Evolutionary conservation across 1,284 basidiomycete genomes (phyloP).

Genomic region (Marasmius oreades): DNA sequence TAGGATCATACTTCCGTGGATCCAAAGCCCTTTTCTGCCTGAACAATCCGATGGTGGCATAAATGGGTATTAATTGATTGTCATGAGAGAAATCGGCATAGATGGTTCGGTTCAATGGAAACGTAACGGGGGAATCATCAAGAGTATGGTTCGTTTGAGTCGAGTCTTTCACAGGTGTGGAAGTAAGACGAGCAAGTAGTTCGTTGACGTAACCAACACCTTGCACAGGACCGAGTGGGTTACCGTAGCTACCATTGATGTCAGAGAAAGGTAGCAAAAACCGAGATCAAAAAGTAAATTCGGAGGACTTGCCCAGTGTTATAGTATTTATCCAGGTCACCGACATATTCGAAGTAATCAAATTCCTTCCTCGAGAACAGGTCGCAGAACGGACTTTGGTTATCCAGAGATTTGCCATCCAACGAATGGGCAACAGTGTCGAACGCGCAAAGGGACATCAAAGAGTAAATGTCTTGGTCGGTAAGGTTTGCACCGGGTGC

Average conservation of each 20-base stretch:
- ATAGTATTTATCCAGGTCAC: slow-evolving; percentile 79
- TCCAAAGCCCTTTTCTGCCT: slow-evolving; percentile 34
- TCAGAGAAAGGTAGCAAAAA: too few species aligned
- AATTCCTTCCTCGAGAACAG: slow-evolving; percentile 63
- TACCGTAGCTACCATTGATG: slow-evolving; percentile 50
- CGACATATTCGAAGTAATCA: slow-evolving; percentile 61
- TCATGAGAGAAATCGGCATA: slow-evolving; percentile 84
- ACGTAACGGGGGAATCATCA: slow-evolving; percentile 59
- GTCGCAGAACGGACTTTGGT: slow-evolving; percentile 67
- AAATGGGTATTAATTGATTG: slow-evolving; percentile 76
- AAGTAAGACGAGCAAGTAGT: slow-evolving; percentile 75
- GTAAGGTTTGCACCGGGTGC: slow-evolving; percentile 61
- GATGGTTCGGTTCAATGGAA: slow-evolving; percentile 65
- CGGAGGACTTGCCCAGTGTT: slow-evolving; percentile 51
- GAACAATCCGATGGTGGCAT: slow-evolving; percentile 72
- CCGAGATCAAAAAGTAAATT: slow-evolving; percentile 9
- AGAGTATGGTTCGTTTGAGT: slow-evolving; percentile 84
- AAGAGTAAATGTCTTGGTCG: slow-evolving; percentile 49
- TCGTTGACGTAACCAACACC: slow-evolving; percentile 85
- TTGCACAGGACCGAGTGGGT: slow-evolving; percentile 64
- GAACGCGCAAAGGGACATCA: slow-evolving; percentile 78
- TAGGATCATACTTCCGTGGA: slow-evolving; percentile 34
- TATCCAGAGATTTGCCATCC: slow-evolving; percentile 9
- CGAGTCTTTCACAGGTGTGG: slow-evolving; percentile 53
- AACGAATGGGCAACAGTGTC: slow-evolving; percentile 48